Evolutionary conservation across 345 rosid genomes (phyloP), one percentile per base, ranked within the genome.

Genomic region (Odontarrhena argentea): DNA sequence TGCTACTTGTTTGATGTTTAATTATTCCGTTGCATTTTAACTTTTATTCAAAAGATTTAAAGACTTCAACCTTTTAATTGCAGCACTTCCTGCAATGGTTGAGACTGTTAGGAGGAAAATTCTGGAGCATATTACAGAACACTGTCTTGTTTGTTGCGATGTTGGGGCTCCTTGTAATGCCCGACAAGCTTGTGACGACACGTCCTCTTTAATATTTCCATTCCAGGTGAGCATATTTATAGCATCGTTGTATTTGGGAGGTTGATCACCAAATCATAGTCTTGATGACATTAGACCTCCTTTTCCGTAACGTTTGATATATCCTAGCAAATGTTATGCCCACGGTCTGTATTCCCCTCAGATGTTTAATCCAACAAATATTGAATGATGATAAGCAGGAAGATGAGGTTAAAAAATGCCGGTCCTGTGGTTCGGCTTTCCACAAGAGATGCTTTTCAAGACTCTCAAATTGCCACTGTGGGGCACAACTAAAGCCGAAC

Each of bases 81-180:
- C 22, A 18, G 22, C 22, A 18, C 22, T 73, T 47, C 96, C 96
- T 30, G 83, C 81, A 72, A 88, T 85, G 80, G 76, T 85, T 79
- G 99, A 87, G 82, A 85, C 86, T 9, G 85, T 91, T 40, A 79
- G 87, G 61, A 83, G 75, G 72, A 87, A 82, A 84, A 85, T 95
- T 32, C 58, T 77, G 82, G 93, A 89, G 81, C 99, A 95, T 80
- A 87, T 95, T 60, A 78, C 87, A 49, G 96, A 87, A 45, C 93
- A 79, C 63, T 95, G 96, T 75, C 93, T 91, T 40, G 54, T 91
- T 51, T 95, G 99, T 78, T 95, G 97, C 72, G 99, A 95, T 55
- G 92, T 87, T 9, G 97, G 99, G 76, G 65, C 84, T 50, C 91
- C 97, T 10, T 95, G 99, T 78, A 67, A 79, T 51, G 96, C 92